These are phyloP conservation scores for Pleurotus sapidus DNA, from an alignment of 768 basidiomycete genomes.

Conservation along the genomic window DNA sequence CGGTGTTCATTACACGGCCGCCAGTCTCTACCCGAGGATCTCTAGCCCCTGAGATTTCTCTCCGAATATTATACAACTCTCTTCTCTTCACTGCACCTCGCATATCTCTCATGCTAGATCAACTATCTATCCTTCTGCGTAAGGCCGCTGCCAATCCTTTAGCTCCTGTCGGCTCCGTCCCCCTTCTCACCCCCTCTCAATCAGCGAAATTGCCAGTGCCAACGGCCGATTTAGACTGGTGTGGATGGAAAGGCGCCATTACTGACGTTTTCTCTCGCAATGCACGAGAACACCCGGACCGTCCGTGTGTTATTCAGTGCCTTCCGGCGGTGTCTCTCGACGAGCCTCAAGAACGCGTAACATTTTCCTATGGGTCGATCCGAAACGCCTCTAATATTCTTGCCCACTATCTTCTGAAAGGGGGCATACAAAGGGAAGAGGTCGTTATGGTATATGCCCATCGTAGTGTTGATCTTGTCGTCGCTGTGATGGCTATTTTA, in stretches of 20 bases:
- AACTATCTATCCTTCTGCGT: slow-evolving; percentile 76
- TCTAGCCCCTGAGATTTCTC: slow-evolving; percentile 69
- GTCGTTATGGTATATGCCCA: slow-evolving; percentile 98
- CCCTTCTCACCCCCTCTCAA: slow-evolving; percentile 74
- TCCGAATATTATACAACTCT: slow-evolving; percentile 92
- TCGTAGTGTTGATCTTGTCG: slow-evolving; percentile 92
- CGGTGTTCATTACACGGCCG: slow-evolving; percentile 80
- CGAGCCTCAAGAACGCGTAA: slow-evolving; percentile 47
- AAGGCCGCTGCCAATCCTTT: slow-evolving; percentile 68
- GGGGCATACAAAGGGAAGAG: slow-evolving; percentile 88
- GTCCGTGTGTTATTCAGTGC: slow-evolving; percentile 88
- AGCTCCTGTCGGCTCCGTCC: slow-evolving; percentile 72
- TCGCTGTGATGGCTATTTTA: slow-evolving; percentile 94
- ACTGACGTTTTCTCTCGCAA: slow-evolving; percentile 92
- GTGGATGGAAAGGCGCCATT: slow-evolving; percentile 95
- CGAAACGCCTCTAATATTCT: slow-evolving; percentile 85
- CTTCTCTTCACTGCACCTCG: slow-evolving; percentile 82
- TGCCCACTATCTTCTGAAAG: slow-evolving; percentile 83
- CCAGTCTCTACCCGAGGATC: slow-evolving; percentile 65
- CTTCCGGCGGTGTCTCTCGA: slow-evolving; percentile 39
- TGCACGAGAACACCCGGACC: slow-evolving; percentile 73
- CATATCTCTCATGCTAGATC: slow-evolving; percentile 78
- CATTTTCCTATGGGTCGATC: slow-evolving; percentile 79
- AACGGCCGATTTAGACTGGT: slow-evolving; percentile 90
- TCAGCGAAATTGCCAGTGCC: slow-evolving; percentile 75